phyloP scores from a whole-genome alignment of 129 eudicot species.

The Arctium minus region DNA sequence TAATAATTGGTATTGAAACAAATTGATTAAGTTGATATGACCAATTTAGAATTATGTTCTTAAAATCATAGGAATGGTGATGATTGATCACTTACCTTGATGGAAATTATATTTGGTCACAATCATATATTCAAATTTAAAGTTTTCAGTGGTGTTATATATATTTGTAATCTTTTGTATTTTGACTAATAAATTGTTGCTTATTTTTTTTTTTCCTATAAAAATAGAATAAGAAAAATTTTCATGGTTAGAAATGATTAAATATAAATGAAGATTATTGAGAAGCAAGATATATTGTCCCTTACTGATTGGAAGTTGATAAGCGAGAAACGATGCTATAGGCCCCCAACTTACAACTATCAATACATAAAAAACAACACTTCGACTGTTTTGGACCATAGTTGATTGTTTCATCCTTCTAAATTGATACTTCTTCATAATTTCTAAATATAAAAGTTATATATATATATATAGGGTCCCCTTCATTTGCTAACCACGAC shows the following conservation, averaged over 20 bases:
- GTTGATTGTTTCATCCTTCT: not conserved
- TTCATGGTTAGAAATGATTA: not conserved
- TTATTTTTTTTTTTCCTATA: too few relatives aligned
- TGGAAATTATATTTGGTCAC: too few relatives aligned
- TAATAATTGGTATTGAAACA: not conserved
- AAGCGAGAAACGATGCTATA: not conserved
- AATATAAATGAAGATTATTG: not conserved
- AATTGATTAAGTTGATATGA: not conserved
- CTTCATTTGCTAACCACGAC: too few relatives aligned
- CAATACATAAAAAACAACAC: not conserved
- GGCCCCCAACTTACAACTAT: constrained; percentile 1
- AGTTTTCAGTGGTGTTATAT: not conserved
- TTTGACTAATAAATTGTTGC: not conserved
- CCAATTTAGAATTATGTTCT: not conserved
- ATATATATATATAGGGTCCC: too few relatives aligned
- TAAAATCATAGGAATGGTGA: not conserved
- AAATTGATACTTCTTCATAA: not conserved
- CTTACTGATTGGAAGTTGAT: not conserved
- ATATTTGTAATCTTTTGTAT: not conserved
- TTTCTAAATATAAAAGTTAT: not conserved
- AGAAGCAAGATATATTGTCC: not conserved
- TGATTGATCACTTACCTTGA: not conserved
- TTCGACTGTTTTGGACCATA: not conserved
- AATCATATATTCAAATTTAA: too few relatives aligned
- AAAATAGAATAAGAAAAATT: too few relatives aligned